Conservation (phyloP, 768 basidiomycete genomes). For the Phylloporus arenicola region DNA sequence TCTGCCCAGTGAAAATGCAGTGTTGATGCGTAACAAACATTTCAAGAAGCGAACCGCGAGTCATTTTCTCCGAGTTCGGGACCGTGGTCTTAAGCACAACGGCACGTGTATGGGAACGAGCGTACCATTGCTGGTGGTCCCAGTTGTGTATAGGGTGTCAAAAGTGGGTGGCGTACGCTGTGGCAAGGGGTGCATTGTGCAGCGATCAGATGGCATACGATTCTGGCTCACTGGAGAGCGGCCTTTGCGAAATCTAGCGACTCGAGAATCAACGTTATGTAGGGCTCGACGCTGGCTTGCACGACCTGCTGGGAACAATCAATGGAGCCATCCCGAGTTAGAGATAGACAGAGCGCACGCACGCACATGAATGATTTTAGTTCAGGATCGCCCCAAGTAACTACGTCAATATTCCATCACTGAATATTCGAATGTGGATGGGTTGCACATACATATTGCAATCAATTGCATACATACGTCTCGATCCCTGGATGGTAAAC, state of each 20-base stretch:
- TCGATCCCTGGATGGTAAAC: not conserved
- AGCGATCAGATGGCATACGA: not conserved
- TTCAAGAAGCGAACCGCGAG: not conserved
- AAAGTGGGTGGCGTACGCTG: not conserved
- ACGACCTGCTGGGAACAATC: slow-evolving; percentile 1
- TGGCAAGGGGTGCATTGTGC: not conserved
- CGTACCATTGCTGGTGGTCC: not conserved
- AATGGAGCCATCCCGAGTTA: not conserved
- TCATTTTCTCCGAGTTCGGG: not conserved
- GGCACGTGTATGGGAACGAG: not conserved
- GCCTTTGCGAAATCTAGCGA: too few relatives aligned
- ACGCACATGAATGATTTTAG: not conserved
- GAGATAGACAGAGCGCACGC: not conserved
- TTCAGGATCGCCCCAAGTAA: not conserved
- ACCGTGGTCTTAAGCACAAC: not conserved
- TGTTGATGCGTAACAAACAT: not conserved
- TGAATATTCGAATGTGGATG: too few relatives aligned
- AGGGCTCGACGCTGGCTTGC: not conserved
- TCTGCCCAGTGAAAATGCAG: not conserved
- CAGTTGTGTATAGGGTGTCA: not conserved
- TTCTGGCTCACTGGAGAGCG: not conserved
- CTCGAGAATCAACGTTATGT: not conserved
- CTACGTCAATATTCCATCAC: not conserved
- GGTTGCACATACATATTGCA: too few relatives aligned
- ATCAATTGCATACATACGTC: not conserved